Conservation (phyloP, 1,284 basidiomycete species). For the Ustilago loliicola region DNA sequence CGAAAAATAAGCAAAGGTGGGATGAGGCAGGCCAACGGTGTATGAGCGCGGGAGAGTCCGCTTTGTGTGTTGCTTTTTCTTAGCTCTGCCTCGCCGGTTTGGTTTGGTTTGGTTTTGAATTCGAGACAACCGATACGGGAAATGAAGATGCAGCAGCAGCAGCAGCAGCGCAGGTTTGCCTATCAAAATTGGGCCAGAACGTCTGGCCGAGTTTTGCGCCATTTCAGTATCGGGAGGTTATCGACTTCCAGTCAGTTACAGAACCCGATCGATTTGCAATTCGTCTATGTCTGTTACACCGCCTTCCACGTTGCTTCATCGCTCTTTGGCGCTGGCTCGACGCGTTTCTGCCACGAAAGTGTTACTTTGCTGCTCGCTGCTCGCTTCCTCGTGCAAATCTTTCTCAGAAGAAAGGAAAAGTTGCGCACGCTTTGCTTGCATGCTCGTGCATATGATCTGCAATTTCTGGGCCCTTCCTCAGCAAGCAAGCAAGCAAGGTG, state of each 20-base stretch:
- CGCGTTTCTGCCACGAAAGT: conserved; percentile 9
- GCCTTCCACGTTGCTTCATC: neutral
- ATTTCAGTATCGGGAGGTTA: neutral
- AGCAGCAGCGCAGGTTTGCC: neutral
- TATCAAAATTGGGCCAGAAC: conserved; percentile 15
- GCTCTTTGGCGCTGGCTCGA: no score
- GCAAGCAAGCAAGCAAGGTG: neutral
- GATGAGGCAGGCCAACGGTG: neutral
- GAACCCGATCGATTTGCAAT: neutral
- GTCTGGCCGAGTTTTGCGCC: conserved; percentile 18
- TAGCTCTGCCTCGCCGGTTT: neutral
- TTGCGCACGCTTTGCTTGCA: conserved; percentile 10
- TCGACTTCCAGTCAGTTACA: neutral
- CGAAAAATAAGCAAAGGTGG: no score
- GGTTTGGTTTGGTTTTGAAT: conserved; percentile 1
- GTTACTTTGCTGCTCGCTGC: conserved; percentile 19
- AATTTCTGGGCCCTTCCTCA: neutral
- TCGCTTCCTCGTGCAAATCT: neutral
- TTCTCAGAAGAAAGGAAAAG: conserved; percentile 40
- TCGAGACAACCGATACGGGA: conserved; percentile 14
- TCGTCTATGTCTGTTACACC: neutral
- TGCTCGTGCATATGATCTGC: conserved; percentile 2
- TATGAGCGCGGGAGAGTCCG: neutral
- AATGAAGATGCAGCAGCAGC: neutral
- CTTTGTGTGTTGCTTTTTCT: neutral